Conservation (phyloP, 2,329 filamentous ascomycete genomes). For the Cryphonectria nitschkei region DNA sequence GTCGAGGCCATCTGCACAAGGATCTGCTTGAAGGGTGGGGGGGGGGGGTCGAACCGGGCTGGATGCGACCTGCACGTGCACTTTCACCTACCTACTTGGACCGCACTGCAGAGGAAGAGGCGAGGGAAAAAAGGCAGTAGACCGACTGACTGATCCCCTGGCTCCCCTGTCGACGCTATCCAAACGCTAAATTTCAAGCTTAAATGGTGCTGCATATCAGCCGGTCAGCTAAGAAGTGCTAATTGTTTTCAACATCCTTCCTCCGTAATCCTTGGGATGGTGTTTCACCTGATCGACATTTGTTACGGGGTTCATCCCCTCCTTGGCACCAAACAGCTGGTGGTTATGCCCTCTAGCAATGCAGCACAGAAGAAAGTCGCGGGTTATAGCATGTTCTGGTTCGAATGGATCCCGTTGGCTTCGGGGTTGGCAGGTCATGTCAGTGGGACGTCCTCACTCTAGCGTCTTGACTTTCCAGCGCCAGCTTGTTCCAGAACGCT, state of each 20-base stretch:
- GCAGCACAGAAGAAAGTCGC: not conserved
- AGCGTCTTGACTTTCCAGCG: not conserved
- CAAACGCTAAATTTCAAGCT: slow-evolving; percentile 16
- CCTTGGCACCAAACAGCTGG: not conserved
- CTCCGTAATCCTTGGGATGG: not conserved
- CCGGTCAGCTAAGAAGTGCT: not conserved
- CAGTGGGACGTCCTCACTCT: not conserved
- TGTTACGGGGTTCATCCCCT: too few relatives aligned
- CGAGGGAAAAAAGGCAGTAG: not conserved
- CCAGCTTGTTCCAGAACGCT: not conserved
- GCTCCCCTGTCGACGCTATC: not conserved
- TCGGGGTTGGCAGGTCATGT: not conserved
- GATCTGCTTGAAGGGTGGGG: not conserved
- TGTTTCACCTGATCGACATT: not conserved
- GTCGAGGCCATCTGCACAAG: not conserved
- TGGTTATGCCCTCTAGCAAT: not conserved
- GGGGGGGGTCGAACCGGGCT: not conserved
- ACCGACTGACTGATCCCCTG: not conserved
- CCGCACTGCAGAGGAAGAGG: too few relatives aligned
- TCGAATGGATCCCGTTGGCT: not conserved
- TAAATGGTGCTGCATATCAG: slow-evolving; percentile 7
- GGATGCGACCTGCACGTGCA: not conserved
- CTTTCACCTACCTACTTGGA: not conserved
- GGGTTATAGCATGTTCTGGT: not conserved
- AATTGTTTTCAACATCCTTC: too few relatives aligned